Conservation (phyloP, 2,329 filamentous ascomycete species). For the Ophiostoma tasmaniense region DNA sequence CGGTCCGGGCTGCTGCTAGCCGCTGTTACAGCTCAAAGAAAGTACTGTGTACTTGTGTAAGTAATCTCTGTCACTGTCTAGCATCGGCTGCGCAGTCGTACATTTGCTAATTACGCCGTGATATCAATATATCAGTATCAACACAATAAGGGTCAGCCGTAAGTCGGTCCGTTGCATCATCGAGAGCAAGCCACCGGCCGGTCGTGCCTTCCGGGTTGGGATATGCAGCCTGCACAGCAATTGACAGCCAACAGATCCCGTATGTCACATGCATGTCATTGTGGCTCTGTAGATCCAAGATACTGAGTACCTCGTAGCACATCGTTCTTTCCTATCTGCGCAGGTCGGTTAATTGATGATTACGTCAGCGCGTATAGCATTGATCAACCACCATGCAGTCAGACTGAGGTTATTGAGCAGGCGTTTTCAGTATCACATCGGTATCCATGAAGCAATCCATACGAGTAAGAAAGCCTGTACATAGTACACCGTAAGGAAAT, state of each 20-base stretch:
- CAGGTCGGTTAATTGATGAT: background rate
- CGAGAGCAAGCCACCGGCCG: background rate
- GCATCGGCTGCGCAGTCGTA: background rate
- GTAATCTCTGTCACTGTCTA: background rate
- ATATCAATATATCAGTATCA: background rate
- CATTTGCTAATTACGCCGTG: background rate
- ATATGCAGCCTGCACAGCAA: background rate
- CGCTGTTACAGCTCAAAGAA: slow-evolving; percentile 2
- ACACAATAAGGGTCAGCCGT: background rate
- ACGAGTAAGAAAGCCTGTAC: too few species aligned
- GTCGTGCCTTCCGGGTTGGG: background rate
- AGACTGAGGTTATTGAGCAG: background rate
- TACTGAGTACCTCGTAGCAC: background rate
- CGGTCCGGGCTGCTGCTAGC: slow-evolving; percentile 8
- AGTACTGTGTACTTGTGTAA: background rate
- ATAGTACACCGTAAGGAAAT: too few species aligned
- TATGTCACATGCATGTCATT: background rate
- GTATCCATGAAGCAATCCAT: background rate
- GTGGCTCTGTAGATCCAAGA: background rate
- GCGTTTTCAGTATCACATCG: background rate
- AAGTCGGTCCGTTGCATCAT: background rate
- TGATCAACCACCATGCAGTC: background rate
- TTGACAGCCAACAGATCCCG: too few species aligned
- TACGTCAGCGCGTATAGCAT: background rate
- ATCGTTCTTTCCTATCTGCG: background rate